Percentiles rank a stretch among this genome's conserved stretches.
Evolutionary conservation across 1,139 yeast genomes (phyloP).

Genomic region (Yamadazyma buinensis): DNA sequence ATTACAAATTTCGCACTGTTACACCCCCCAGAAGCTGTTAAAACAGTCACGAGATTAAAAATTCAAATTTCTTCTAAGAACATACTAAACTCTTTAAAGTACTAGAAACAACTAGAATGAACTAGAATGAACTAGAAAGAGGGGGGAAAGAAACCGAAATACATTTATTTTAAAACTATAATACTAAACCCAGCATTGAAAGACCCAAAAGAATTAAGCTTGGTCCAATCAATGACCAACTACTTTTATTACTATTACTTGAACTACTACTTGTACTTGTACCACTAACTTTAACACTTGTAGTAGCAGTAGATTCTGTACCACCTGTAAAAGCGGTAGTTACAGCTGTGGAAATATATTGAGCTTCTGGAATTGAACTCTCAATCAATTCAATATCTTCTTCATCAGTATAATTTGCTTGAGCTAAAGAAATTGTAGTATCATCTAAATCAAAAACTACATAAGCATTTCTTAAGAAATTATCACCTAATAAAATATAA

Average conservation of each 20-base stretch:
- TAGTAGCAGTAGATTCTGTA: slow-evolving; percentile 7
- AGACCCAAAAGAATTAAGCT: neutral
- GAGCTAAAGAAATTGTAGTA: slow-evolving; percentile 64
- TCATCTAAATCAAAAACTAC: slow-evolving; percentile 75
- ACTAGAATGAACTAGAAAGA: no score
- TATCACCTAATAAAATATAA: slow-evolving; percentile 58
- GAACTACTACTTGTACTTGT: neutral
- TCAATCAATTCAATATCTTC: slow-evolving; percentile 39
- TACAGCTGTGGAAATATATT: slow-evolving; percentile 11
- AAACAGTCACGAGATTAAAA: neutral
- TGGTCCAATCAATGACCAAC: neutral
- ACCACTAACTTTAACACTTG: neutral
- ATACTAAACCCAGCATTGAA: neutral
- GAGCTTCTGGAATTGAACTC: slow-evolving; percentile 12
- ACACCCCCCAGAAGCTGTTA: no score
- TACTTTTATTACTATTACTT: neutral
- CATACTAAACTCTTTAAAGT: no score
- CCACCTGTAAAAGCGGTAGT: slow-evolving; percentile 14
- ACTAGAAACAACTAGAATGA: no score
- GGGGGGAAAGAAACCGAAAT: no score
- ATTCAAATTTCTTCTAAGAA: no score
- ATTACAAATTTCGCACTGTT: slow-evolving; percentile 1
- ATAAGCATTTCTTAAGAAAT: slow-evolving; percentile 69
- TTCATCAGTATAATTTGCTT: slow-evolving; percentile 39
- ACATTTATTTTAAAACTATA: no score